Evolutionary conservation across 805 yeast species (phyloP), one percentile per base, ranked within the genome.

Genomic region (Lachancea quebecensis): DNA sequence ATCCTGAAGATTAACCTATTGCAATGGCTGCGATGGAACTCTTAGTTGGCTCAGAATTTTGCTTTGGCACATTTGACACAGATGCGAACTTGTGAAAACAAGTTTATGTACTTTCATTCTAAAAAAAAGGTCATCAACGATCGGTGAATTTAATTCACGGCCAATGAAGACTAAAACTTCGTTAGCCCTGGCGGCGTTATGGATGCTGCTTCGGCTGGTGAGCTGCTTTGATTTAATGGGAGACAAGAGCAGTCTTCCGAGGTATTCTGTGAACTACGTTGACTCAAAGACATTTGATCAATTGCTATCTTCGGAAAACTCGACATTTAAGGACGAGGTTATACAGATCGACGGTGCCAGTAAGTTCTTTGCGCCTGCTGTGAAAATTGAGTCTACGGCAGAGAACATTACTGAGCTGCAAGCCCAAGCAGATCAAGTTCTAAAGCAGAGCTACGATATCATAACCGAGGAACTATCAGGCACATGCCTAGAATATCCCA

Each of bases 401-500:
- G 11, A 39, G 14, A 42, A 48, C 17, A 45, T 49, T 15, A 45
- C 46, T 16, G 52, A 54, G 30, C 33, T 48, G 15, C 35, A 47
- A n/a, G 38, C 29, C 12, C 36, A 38, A 39, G 38, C 56, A 3
- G 44, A 49, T 12, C 35, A 49, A 25, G 58, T 54, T 12, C 35
- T 61, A 30, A 32, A 48, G 12, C 35, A 38, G 28, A 57, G 60
- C 21, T 45, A 55, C 3, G 43, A 53, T 1, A 48, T 59, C 2
- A 47, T 59, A 6, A 38, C 55, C 2, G 34, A 47, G 1, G 37
- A 42, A 3, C 38, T 57, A 14, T 43, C 46, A 14, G 53, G 43
- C 11, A 21, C 48, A 15, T 67, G 72, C 42, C 34, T 66, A 1
- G 34, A 49, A 15, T 58, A 53, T 38, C 38, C 46, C 2, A 58